A percentile compares a stretch with the other conserved stretches of the same genome.
Evolutionary conservation across 2,329 filamentous ascomycete genomes (phyloP).

Genomic region (Botrytis deweyae): DNA sequence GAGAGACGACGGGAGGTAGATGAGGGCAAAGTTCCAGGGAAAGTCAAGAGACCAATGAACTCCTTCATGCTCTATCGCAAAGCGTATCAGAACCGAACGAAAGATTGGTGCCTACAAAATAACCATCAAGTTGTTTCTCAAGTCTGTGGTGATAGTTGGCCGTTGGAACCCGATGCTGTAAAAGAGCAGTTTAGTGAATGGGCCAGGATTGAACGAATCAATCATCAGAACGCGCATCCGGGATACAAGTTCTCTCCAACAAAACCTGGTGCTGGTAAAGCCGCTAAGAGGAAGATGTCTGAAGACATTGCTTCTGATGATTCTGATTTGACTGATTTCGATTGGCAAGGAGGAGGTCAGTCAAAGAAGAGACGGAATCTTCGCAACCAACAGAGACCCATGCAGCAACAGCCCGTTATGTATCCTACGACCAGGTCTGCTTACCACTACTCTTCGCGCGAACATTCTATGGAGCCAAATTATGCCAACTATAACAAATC

Average conservation of each 20-base stretch:
- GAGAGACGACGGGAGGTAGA: constrained; percentile 67
- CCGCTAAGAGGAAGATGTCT: constrained; percentile 48
- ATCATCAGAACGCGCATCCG: constrained; percentile 82
- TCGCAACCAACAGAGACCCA: constrained; percentile 23
- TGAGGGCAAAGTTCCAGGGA: constrained; percentile 65
- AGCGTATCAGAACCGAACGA: constrained; percentile 83
- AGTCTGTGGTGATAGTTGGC: constrained; percentile 85
- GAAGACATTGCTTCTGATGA: constrained; percentile 43
- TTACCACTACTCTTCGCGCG: constrained; percentile 36
- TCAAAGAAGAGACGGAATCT: constrained; percentile 30
- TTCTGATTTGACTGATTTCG: constrained; percentile 49
- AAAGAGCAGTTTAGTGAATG: constrained; percentile 74
- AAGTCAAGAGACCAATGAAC: constrained; percentile 92
- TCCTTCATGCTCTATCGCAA: constrained; percentile 98
- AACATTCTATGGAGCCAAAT: constrained; percentile 34
- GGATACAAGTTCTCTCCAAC: constrained; percentile 92
- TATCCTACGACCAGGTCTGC: constrained; percentile 37
- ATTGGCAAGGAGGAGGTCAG: constrained; percentile 41
- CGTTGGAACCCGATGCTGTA: constrained; percentile 70
- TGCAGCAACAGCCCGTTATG: constrained; percentile 28
- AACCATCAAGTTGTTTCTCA: constrained; percentile 93
- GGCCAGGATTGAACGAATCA: constrained; percentile 77
- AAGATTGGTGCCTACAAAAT: constrained; percentile 76
- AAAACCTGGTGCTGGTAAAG: constrained; percentile 54
- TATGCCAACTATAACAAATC: constrained; percentile 43